Evolutionary conservation across 192 early-diverging fungal genomes (phyloP).

Genomic region (Coemansia furcata): DNA sequence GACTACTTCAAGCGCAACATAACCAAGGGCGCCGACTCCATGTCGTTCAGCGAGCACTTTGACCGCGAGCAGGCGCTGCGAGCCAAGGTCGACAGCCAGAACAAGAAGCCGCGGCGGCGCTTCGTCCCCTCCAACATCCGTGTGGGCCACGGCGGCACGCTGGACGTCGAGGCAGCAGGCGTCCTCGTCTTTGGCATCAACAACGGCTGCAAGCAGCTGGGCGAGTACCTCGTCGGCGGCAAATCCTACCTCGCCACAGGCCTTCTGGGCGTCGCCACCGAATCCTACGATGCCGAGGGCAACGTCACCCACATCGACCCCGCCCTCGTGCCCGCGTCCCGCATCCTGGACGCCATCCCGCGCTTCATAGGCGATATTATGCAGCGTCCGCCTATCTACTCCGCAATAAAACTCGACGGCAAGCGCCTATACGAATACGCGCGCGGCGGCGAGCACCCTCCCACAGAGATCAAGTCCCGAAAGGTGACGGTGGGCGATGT

Average conservation of each 20-base stretch:
- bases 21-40: neutral
- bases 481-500: slow-evolving; percentile 18
- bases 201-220: slow-evolving; percentile 56
- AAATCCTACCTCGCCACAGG: slow-evolving; percentile 60
- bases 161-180: slow-evolving; percentile 46
- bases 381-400: slow-evolving; percentile 71
- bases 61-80: slow-evolving; percentile 27
- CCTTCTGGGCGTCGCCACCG: slow-evolving; percentile 57
- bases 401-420: slow-evolving; percentile 67
- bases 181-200: slow-evolving; percentile 56
- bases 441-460: slow-evolving; percentile 41
- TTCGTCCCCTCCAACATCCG: slow-evolving; percentile 16
- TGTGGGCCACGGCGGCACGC: slow-evolving; percentile 44
- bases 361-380: slow-evolving; percentile 58
- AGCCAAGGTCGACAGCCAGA: slow-evolving; percentile 3
- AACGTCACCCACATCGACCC: slow-evolving; percentile 38
- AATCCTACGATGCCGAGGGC: slow-evolving; percentile 60
- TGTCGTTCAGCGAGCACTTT: slow-evolving; percentile 40
- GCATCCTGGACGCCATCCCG: slow-evolving; percentile 39
- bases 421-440: slow-evolving; percentile 73
- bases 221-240: slow-evolving; percentile 42
- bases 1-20: slow-evolving; percentile 49
- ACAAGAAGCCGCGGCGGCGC: slow-evolving; percentile 1
- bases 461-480: slow-evolving; percentile 12
- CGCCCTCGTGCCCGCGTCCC: slow-evolving; percentile 41